phyloP scores from a whole-genome alignment of 2,329 filamentous ascomycete species.

The Immersiporthe knoxdaviesiana region DNA sequence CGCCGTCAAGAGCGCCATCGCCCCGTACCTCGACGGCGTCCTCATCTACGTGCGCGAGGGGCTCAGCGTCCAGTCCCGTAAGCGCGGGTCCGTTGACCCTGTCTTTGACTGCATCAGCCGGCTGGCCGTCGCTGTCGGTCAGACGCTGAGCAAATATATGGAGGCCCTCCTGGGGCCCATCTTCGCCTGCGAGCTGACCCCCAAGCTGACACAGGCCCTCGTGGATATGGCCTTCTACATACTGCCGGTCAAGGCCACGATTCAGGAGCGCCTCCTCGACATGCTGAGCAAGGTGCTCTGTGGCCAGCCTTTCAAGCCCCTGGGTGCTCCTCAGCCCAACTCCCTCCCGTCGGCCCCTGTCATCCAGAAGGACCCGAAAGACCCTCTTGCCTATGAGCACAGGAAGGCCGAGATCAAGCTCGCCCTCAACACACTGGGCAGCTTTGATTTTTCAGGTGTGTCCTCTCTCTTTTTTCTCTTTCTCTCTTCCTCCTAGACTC shows the following conservation, averaged over 20 bases:
- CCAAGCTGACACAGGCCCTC: constrained; percentile 90
- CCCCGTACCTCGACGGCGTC: constrained; percentile 92
- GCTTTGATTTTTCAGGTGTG: constrained; percentile 81
- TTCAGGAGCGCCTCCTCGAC: constrained; percentile 91
- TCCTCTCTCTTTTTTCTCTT: constrained; percentile 32
- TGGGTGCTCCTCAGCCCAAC: constrained; percentile 85
- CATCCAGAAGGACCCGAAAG: constrained; percentile 84
- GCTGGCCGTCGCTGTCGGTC: constrained; percentile 90
- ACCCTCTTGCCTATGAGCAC: constrained; percentile 78
- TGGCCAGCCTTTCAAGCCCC: constrained; percentile 86
- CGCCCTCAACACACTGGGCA: constrained; percentile 92
- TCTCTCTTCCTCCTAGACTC: no score
- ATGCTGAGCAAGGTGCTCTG: constrained; percentile 94
- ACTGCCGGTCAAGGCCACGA: constrained; percentile 86
- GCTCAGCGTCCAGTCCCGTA: constrained; percentile 76
- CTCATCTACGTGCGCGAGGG: constrained; percentile 92
- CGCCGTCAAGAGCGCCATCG: constrained; percentile 92
- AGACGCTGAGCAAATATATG: constrained; percentile 98
- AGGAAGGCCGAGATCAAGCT: constrained; percentile 87
- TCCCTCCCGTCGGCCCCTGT: constrained; percentile 80
- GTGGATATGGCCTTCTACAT: constrained; percentile 99
- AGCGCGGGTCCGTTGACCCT: constrained; percentile 68
- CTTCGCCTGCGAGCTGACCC: constrained; percentile 92
- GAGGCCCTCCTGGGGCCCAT: constrained; percentile 93
- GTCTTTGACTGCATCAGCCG: constrained; percentile 99